Percentiles rank a stretch among this genome's conserved stretches.
These are phyloP conservation scores for Citrus australasica DNA, from an alignment of 345 rosid species.

Conservation along the genomic window DNA sequence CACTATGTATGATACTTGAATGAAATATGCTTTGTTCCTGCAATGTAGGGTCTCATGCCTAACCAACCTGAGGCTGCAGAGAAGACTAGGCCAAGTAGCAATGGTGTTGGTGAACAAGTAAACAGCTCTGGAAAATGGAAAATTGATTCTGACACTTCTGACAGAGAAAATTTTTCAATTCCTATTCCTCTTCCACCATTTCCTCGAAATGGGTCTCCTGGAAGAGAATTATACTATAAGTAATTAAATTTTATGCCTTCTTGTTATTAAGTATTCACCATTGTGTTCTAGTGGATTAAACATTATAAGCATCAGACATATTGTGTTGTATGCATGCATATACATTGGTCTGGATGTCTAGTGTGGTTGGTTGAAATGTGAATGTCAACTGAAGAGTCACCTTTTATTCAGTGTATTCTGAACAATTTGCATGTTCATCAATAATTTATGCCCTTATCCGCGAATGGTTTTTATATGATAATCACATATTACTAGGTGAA, in stretches of 20 bases:
- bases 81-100: constrained; percentile 19
- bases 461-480: background rate
- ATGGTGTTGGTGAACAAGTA: constrained; percentile 18
- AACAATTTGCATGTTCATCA: background rate
- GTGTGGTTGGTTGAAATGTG: background rate
- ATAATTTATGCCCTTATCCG: background rate
- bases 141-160: constrained; percentile 22
- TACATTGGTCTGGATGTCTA: background rate
- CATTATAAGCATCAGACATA: background rate
- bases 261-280: background rate
- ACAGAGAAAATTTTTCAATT: constrained; percentile 27
- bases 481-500: background rate
- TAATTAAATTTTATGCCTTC: constrained; percentile 22
- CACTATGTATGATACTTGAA: background rate
- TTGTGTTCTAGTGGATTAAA: background rate
- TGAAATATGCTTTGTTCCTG: background rate
- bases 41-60: constrained; percentile 24
- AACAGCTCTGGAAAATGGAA: constrained; percentile 31
- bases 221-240: constrained; percentile 63
- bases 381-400: background rate
- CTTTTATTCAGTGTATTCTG: background rate
- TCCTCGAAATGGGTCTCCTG: constrained; percentile 38
- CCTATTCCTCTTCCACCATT: constrained; percentile 60
- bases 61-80: constrained; percentile 37
- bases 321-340: background rate